Base-by-base conservation (phyloP, 2,329 filamentous ascomycete species). In the Exophiala phaeomuriformis region DNA sequence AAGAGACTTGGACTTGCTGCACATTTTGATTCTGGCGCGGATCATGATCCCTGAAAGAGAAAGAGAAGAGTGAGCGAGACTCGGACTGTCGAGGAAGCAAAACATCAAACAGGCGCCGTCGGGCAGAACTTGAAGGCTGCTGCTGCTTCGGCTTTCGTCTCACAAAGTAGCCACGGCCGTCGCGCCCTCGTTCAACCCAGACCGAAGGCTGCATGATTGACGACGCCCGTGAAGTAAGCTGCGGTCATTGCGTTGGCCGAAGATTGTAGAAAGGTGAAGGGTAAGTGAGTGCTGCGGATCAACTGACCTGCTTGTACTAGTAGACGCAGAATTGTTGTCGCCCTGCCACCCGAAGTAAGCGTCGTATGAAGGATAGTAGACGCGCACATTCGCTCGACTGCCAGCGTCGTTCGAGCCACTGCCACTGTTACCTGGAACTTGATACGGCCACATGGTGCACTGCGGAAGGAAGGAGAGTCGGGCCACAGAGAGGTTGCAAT, bases 91-190 rank as follows among this genome's bases (percentile, higher is more conserved):
- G 46, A 32, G 52, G 52, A 40, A 56, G 42, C 50, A 60, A 36
- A 19, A 44, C 37, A 41, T 52, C 32, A 32, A 41, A 27, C 30
- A 60, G 35, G 12, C 42, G n/a, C 31, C 47, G 31, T 9, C 41
- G 31, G 12, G 41, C 30, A n/a, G 52, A 58, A 19, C 43, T 19
- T 19, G 19, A 19, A 19, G 19, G 19, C 19, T 19, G 19, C 19
- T 19, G 47, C 30, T 27, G 37, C 29, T 54, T 49, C 29, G 51
- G 47, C 47, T 61, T 61, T 37, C 46, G 48, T 40, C 59, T 53
- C 36, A 63, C 61, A 40, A 52, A 61, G 47, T 55, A 63, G 9
- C 53, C 46, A 47, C 51, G 61, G 9, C 59, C 59, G 31, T 60
- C 51, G 40, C 51, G 37, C 31, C 55, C 59, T 10, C 55, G 53